These are phyloP conservation scores for Ajuga reptans DNA, from an alignment of 305 asterid genomes.

Conservation along the genomic window DNA sequence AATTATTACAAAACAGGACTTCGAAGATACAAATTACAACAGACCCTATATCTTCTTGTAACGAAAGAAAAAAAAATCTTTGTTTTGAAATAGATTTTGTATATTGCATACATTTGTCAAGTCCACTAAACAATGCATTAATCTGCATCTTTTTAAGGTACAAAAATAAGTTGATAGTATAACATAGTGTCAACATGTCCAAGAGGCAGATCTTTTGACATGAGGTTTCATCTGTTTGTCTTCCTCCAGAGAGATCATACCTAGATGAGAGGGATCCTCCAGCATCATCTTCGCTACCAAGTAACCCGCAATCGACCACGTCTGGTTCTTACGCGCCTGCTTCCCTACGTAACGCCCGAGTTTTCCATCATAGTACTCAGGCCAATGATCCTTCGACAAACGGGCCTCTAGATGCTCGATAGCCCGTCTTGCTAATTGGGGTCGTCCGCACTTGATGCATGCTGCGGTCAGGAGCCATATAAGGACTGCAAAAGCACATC, in stretches of 20 bases:
- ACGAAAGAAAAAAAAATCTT: too few species aligned
- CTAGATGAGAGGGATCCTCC: conserved; percentile 79
- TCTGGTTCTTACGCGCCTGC: conserved; percentile 73
- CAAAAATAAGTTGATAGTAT: not conserved
- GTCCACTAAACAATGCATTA: too few species aligned
- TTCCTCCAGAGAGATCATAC: conserved; percentile 81
- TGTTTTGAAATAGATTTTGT: not conserved
- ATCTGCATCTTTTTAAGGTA: too few species aligned
- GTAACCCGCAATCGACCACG: conserved; percentile 84
- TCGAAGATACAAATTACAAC: not conserved
- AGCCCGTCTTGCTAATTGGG: conserved; percentile 66
- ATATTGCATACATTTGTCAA: too few species aligned
- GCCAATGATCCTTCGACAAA: conserved; percentile 59
- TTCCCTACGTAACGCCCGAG: conserved; percentile 65
- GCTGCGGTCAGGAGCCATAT: conserved; percentile 82
- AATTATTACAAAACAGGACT: not conserved
- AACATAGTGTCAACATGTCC: conserved; percentile 36
- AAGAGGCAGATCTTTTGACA: conserved; percentile 70
- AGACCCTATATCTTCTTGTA: not conserved
- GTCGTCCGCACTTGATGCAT: conserved; percentile 69
- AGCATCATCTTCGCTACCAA: conserved; percentile 86
- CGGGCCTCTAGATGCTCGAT: conserved; percentile 64
- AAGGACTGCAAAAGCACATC: conserved; percentile 39
- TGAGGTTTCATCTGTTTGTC: conserved; percentile 71
- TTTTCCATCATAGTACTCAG: conserved; percentile 74